A percentile compares a stretch with the other conserved stretches of the same genome.
These are phyloP conservation scores for Chenopodium formosanum DNA, from an alignment of 148 eudicot species.

Conservation along the genomic window DNA sequence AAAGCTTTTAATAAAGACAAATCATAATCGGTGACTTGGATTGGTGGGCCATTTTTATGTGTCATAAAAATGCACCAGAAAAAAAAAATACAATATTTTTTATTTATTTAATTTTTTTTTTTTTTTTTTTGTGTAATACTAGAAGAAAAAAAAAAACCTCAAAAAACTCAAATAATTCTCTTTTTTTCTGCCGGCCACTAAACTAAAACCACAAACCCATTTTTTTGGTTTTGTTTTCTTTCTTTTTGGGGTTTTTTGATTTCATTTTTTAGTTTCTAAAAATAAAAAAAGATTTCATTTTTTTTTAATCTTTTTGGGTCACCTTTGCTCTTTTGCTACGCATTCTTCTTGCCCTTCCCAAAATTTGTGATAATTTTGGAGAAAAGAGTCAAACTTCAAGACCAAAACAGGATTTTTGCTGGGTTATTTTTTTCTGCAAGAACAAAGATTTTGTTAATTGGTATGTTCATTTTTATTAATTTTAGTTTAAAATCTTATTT, in stretches of 20 bases:
- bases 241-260: background rate
- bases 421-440: constrained; percentile 1
- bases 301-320: background rate
- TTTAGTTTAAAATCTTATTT: background rate
- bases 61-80: background rate
- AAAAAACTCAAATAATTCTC: background rate
- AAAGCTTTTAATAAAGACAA: constrained; percentile 7
- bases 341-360: constrained; percentile 4
- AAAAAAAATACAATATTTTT: background rate
- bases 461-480: constrained; percentile 1
- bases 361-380: background rate
- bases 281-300: background rate
- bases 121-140: background rate
- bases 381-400: constrained; percentile 26
- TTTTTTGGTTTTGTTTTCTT: background rate
- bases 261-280: too few relatives aligned
- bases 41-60: constrained; percentile 12
- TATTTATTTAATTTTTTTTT: background rate
- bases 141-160: background rate
- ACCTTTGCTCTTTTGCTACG: constrained; percentile 33
- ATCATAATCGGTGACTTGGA: constrained; percentile 9
- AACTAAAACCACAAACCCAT: background rate
- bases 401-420: background rate
- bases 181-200: constrained; percentile 10
- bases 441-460: constrained; percentile 2